Conservation (phyloP, 352 stramenopile genomes). For the Phytopythium litorale region DNA sequence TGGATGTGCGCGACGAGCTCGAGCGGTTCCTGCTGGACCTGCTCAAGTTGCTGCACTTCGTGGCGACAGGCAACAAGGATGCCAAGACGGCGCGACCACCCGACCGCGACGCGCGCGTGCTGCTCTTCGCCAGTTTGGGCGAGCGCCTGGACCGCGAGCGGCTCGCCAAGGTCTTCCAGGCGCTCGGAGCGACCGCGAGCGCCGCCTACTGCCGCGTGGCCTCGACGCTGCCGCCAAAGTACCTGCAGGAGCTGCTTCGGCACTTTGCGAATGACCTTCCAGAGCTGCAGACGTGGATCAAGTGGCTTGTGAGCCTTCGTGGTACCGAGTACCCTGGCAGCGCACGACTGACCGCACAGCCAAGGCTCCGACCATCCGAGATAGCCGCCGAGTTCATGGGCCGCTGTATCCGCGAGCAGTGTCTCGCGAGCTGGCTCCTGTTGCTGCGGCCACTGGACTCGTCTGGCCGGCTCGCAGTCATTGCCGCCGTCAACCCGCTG, state of each 20-base stretch:
- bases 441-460: slow-evolving; percentile 33
- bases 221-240: slow-evolving; percentile 31
- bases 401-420: slow-evolving; percentile 38
- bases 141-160: slow-evolving; percentile 35
- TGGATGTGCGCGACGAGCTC: slow-evolving; percentile 57
- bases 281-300: slow-evolving; percentile 45
- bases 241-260: slow-evolving; percentile 52
- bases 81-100: neutral
- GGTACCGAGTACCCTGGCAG: neutral
- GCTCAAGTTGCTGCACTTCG: slow-evolving; percentile 46
- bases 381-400: slow-evolving; percentile 31
- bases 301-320: slow-evolving; percentile 28
- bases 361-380: slow-evolving; percentile 8
- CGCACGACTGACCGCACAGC: slow-evolving; percentile 3
- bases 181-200: slow-evolving; percentile 27
- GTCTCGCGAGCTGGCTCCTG: slow-evolving; percentile 39
- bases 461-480: slow-evolving; percentile 23
- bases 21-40: slow-evolving; percentile 56
- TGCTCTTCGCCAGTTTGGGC: slow-evolving; percentile 39
- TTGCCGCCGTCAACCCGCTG: slow-evolving; percentile 20
- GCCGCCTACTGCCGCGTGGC: slow-evolving; percentile 38
- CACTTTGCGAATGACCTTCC: slow-evolving; percentile 40
- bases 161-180: slow-evolving; percentile 54
- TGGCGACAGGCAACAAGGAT: slow-evolving; percentile 16
- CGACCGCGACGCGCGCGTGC: slow-evolving; percentile 21